Conservation (phyloP, 148 eudicot species). For the Fallopia convolvulus region DNA sequence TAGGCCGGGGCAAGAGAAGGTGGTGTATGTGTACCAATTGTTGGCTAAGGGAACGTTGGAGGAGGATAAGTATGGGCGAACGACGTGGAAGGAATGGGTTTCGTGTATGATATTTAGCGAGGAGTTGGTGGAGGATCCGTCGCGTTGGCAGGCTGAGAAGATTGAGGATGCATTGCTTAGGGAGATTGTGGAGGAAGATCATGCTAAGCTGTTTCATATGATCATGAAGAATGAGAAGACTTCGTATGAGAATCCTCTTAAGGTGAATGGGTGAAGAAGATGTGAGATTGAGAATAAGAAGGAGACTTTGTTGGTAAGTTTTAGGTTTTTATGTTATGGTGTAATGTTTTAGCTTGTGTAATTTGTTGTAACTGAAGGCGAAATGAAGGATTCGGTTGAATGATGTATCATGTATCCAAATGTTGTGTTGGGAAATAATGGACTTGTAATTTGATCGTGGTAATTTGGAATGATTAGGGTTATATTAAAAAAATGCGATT, state of each 20-base stretch:
- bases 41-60: constrained; percentile 75
- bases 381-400: background rate
- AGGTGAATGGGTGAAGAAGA: constrained; percentile 20
- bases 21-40: constrained; percentile 87
- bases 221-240: constrained; percentile 94
- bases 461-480: background rate
- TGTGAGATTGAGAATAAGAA: background rate
- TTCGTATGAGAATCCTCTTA: constrained; percentile 52
- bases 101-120: constrained; percentile 96
- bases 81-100: constrained; percentile 98
- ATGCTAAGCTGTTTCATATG: constrained; percentile 69
- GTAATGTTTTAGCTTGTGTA: background rate
- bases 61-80: constrained; percentile 75
- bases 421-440: no score
- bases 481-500: no score
- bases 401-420: no score
- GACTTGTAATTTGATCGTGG: background rate
- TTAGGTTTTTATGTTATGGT: background rate
- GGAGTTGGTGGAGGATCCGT: constrained; percentile 85
- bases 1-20: constrained; percentile 85
- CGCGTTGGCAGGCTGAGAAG: constrained; percentile 87
- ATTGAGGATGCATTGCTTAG: constrained; percentile 80
- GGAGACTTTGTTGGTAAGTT: background rate
- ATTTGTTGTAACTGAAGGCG: background rate
- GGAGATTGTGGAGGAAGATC: constrained; percentile 90